Conservation (phyloP, 257 asterid species). For the Solanum rostratum region DNA sequence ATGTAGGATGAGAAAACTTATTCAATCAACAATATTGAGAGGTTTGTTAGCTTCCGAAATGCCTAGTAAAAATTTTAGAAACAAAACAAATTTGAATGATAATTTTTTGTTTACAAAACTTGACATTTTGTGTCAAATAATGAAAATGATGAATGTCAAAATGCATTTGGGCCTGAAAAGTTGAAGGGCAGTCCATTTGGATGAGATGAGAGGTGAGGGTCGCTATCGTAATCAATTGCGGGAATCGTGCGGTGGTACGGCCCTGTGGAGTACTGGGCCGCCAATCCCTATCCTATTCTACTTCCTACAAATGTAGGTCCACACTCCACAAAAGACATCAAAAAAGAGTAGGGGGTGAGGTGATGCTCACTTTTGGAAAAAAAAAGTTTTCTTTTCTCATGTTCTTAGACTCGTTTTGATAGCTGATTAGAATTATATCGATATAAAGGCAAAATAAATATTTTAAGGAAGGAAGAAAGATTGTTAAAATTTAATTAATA, state of each 20-base stretch:
- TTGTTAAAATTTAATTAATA: too few species aligned
- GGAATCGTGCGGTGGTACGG: constrained; percentile 3
- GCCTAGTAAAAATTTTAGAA: not conserved
- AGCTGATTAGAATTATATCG: too few species aligned
- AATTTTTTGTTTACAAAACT: not conserved
- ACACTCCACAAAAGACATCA: not conserved
- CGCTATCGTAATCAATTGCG: constrained; percentile 7
- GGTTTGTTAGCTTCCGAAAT: not conserved
- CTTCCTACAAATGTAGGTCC: not conserved
- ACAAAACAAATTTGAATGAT: not conserved
- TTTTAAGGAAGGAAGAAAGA: too few species aligned
- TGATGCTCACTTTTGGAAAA: not conserved
- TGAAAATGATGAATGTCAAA: constrained; percentile 5
- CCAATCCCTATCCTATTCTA: not conserved
- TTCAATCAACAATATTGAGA: not conserved
- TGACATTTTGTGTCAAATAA: not conserved
- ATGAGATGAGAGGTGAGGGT: not conserved
- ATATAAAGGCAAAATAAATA: too few species aligned
- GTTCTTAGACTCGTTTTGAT: too few species aligned
- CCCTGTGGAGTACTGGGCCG: not conserved
- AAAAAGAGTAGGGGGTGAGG: not conserved
- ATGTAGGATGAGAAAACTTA: not conserved
- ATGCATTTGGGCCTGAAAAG: not conserved
- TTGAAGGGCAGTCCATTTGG: not conserved
- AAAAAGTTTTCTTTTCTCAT: not conserved